Conservation (phyloP, 805 yeast species). For the Yarrowia sp. region DNA sequence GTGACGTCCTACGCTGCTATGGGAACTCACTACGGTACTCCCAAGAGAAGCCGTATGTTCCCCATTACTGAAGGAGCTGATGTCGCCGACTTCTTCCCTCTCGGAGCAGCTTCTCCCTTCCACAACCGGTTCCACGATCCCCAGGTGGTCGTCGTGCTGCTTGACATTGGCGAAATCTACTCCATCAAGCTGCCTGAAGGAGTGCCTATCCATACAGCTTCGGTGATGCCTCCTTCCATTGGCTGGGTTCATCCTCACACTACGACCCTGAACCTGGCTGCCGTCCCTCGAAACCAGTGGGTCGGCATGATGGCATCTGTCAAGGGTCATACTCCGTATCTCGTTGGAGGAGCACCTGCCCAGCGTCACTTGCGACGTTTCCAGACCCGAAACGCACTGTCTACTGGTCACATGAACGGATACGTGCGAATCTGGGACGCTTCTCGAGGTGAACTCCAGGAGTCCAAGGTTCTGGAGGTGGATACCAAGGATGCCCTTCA, state of each 20-base stretch:
- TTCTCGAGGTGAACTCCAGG: constrained; percentile 67
- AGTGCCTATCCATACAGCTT: constrained; percentile 49
- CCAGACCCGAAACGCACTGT: constrained; percentile 56
- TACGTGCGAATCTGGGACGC: constrained; percentile 78
- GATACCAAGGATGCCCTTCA: constrained; percentile 52
- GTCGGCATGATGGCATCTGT: constrained; percentile 65
- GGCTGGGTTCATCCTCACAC: constrained; percentile 76
- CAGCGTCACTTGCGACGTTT: constrained; percentile 48
- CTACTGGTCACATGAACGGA: constrained; percentile 85
- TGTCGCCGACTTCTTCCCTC: constrained; percentile 49
- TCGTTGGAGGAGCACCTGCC: constrained; percentile 79
- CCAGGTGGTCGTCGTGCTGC: constrained; percentile 52
- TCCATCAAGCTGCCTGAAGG: constrained; percentile 60
- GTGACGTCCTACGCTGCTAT: constrained; percentile 81
- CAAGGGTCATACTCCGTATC: constrained; percentile 44
- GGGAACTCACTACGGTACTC: constrained; percentile 68
- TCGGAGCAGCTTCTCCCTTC: constrained; percentile 67
- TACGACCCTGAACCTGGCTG: constrained; percentile 53
- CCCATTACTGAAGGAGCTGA: constrained; percentile 52
- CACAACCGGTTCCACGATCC: constrained; percentile 83
- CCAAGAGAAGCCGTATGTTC: constrained; percentile 53
- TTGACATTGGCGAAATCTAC: constrained; percentile 65
- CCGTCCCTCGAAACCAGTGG: constrained; percentile 69
- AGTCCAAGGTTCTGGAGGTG: constrained; percentile 57
- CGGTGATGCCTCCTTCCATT: constrained; percentile 75